phyloP scores from a whole-genome alignment of 1,139 yeast species.

The Sugiyamaella pinicola region DNA sequence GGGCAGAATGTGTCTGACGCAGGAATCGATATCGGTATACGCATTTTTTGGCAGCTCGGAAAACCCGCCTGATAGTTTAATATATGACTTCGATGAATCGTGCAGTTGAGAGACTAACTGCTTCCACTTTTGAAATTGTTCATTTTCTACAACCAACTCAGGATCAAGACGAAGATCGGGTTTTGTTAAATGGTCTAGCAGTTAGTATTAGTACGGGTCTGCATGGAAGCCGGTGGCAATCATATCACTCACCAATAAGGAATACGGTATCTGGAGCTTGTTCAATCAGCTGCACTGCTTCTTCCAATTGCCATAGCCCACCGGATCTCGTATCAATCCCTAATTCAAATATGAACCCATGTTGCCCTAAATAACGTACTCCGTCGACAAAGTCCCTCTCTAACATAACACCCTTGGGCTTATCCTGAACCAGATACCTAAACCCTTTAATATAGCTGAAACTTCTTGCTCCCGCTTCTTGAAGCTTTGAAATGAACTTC shows the following conservation, averaged over 20 bases:
- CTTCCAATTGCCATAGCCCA: conserved; percentile 48
- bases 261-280: conserved; percentile 32
- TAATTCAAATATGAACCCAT: conserved; percentile 43
- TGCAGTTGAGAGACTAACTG: conserved; percentile 33
- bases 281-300: conserved; percentile 36
- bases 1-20: conserved; percentile 39
- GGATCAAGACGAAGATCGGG: conserved; percentile 39
- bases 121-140: conserved; percentile 33
- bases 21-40: conserved; percentile 24
- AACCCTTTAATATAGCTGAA: conserved; percentile 42
- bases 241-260: conserved; percentile 42
- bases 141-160: background rate
- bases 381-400: conserved; percentile 38
- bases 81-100: conserved; percentile 36
- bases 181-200: conserved; percentile 45
- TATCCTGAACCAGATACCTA: conserved; percentile 48
- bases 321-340: conserved; percentile 47
- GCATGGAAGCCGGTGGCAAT: no score
- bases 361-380: conserved; percentile 41
- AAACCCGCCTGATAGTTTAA: conserved; percentile 49
- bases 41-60: conserved; percentile 42
- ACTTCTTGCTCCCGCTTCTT: conserved; percentile 21
- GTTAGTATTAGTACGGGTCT: no score
- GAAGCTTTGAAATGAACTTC: conserved; percentile 24
- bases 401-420: conserved; percentile 44